Evolutionary conservation across 2,329 filamentous ascomycete species (phyloP), one percentile per base, ranked within the genome.

Genomic region (Ceratocystis huliohia): DNA sequence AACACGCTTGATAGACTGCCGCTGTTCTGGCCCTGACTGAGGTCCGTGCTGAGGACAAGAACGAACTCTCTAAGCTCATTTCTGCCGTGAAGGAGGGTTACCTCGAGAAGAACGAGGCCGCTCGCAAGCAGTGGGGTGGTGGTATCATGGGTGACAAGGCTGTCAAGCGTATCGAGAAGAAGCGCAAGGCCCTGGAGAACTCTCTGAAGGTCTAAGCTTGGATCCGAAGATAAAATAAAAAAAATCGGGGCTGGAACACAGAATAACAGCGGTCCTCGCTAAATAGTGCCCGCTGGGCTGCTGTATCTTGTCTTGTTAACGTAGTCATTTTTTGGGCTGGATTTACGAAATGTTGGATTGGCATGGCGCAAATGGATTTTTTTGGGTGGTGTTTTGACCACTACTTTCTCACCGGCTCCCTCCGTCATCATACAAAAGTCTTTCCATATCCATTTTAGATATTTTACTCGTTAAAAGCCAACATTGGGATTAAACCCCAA

Each of bases 141-240:
- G 95, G 95, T 80, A 96, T 99, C 83, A 96, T 99, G 92, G 83
- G 94, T 76, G 84, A 87, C 78, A 99, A 99, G 90, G 92, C 94
- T 76, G 86, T 85, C 80, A 84, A 83, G 80, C 81, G 81, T 75
- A 83, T 80, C 70, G 79, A 81, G 79, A 96, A 96, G 89, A 91
- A 90, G 84, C 85, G 88, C 81, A 96, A 96, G 88, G 91, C 92
- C 76, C 76, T 94, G 71, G 94, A 97, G 81, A 81, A 80, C 76
- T 92, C 94, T 78, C 91, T 96, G 86, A 97, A 97, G 89, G 95
- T 99, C 82, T 99, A 95, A 78, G 71, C 71, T 72, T 72, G 67
- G 50, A 64, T 41, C 61, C 20, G 50, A 64, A 61, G 53, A 61
- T 59, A 22, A 53, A 68, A 13, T 44, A 64, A 65, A 45, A 37